Base-by-base conservation (phyloP, 2,329 filamentous ascomycete species). In the Ascochyta pisi region DNA sequence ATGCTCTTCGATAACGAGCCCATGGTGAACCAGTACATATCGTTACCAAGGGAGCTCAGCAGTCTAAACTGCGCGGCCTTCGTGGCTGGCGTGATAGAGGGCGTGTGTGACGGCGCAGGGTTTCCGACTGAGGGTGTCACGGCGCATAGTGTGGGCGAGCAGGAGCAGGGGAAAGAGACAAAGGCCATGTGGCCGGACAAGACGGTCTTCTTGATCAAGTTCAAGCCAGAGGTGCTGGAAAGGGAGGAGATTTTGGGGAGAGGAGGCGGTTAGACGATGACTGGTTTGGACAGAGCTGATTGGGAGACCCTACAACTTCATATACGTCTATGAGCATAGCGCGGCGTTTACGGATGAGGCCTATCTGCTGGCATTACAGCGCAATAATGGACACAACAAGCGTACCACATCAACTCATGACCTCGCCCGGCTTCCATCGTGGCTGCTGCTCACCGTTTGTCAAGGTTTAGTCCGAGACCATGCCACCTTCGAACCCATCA, bases 1-100 rank as follows among this genome's bases (percentile, higher is more conserved):
- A 98, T 99, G 94, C 95, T 99, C 68, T 91, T 93, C 68, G 95
- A 99, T 79, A 98, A 99, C 78, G 95, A 98, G 75, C 95, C 95
- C 22, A 83, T 98, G 46, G 94, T 98, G 35, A 98, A 97, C 77
- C 89, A 89, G 60, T 98, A 95, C 79, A 90, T 99, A 72, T 92
- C 88, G 68, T 89, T 98, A 49, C 95, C 95, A 15, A 89, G 89
- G 70, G 95, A 99, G 78, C 96, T 99, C 91, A 92, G 86, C 77
- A 91, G 95, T 84, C 83, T 99, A 70, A 98, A 97, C 76, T 97
- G 94, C 77, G 95, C 94, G 16, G 95, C 95, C 9, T 99, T 91
- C 73, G 92, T 96, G 19, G 95, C 95, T 0, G 95, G 95, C 16
- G 90, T 99, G 61, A 88, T 99, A 53, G 95, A 99, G 82, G 95